These are phyloP conservation scores for Corylus americana DNA, from an alignment of 306 rosid genomes.

Conservation along the genomic window DNA sequence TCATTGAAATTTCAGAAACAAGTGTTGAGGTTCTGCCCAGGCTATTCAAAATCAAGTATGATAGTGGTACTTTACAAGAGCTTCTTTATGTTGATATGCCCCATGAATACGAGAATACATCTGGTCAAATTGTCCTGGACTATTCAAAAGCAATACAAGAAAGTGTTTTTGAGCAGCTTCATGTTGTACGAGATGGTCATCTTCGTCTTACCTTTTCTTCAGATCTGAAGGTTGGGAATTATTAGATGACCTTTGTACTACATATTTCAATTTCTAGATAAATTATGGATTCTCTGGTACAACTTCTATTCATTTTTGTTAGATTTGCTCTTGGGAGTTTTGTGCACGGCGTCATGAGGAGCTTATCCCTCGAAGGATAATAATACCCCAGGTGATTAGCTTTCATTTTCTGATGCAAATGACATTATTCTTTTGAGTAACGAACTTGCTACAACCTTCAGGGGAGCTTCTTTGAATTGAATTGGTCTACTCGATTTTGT, in stretches of 20 bases:
- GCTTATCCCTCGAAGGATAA: constrained; percentile 87
- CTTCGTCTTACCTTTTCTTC: constrained; percentile 88
- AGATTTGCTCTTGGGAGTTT: constrained; percentile 98
- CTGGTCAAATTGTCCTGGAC: constrained; percentile 94
- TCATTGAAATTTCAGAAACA: constrained; percentile 63
- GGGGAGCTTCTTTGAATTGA: not conserved
- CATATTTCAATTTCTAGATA: constrained; percentile 13
- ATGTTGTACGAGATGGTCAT: constrained; percentile 97
- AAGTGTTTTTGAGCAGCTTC: constrained; percentile 97
- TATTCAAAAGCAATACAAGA: constrained; percentile 97
- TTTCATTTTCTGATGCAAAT: not conserved
- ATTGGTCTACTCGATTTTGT: not conserved
- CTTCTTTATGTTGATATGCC: constrained; percentile 98
- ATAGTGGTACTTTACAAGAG: constrained; percentile 95
- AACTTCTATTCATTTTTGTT: constrained; percentile 16
- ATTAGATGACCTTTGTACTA: not conserved
- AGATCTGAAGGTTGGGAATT: constrained; percentile 66
- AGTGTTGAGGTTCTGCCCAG: constrained; percentile 95
- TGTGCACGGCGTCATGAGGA: constrained; percentile 98
- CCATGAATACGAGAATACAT: constrained; percentile 83
- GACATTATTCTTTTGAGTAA: not conserved
- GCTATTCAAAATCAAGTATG: constrained; percentile 93
- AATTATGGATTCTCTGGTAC: constrained; percentile 18
- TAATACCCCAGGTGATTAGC: constrained; percentile 83
- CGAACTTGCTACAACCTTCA: not conserved